A percentile compares a stretch with the other conserved stretches of the same genome.
These are phyloP conservation scores for Backusella liffmaniae DNA, from an alignment of 192 early-diverging fungal species.

Conservation along the genomic window DNA sequence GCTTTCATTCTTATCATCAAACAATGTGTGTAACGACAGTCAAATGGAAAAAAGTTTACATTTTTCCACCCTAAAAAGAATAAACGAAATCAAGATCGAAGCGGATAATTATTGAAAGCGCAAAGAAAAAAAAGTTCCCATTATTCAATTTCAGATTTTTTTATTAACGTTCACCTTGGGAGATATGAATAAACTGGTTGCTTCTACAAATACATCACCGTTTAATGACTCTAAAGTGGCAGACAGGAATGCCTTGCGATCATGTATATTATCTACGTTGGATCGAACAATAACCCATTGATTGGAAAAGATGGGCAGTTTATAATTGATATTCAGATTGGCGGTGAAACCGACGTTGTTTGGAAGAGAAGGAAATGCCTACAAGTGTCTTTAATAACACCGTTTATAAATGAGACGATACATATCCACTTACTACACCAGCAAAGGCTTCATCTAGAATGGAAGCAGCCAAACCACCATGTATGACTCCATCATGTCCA, in stretches of 20 bases:
- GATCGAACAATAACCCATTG: constrained; percentile 57
- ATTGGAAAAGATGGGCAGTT: constrained; percentile 59
- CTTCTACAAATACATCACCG: constrained; percentile 59
- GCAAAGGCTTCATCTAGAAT: constrained; percentile 70
- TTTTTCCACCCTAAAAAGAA: background rate
- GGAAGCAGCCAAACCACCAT: constrained; percentile 76
- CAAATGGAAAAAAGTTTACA: background rate
- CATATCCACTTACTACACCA: constrained; percentile 27
- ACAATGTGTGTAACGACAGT: background rate
- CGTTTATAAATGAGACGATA: background rate
- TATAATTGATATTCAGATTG: constrained; percentile 75
- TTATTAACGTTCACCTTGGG: constrained; percentile 21
- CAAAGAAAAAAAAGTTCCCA: background rate
- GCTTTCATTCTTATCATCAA: background rate
- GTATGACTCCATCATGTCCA: constrained; percentile 77
- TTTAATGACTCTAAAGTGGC: constrained; percentile 59
- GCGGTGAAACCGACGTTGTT: constrained; percentile 72
- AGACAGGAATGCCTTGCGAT: constrained; percentile 65
- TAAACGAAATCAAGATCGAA: background rate
- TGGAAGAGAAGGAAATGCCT: constrained; percentile 53
- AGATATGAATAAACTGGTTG: constrained; percentile 64
- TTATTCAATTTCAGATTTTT: background rate
- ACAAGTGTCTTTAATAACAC: background rate
- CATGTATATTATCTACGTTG: constrained; percentile 55
- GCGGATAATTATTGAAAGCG: background rate